Base-by-base conservation (phyloP, 2,329 filamentous ascomycete species). In the Fonsecaea pugnacius region DNA sequence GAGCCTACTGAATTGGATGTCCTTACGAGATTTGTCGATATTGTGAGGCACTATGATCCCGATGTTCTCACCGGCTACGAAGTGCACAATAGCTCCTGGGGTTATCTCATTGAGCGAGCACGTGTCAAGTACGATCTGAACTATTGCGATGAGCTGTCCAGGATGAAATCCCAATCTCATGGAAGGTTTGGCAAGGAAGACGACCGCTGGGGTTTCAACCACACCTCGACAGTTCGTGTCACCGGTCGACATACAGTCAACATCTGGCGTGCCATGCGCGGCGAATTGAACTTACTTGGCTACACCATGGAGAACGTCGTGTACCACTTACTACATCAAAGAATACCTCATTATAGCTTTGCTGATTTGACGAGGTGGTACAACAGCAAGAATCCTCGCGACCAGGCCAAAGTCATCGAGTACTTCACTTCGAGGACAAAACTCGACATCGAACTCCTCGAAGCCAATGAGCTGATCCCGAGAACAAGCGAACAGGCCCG, bases 271-370 rank as follows among this genome's bases (percentile, higher is more conserved):
- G 92, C 93, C 0, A 97, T 99, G 93, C 86, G 92, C 63, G 87
- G 89, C n/a, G 94, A 97, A 77, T 79, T 99, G 32, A 96, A 93
- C 70, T 80, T 99, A 32, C 83, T 96, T 10, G 93, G 97, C 74
- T 98, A 99, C 74, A 96, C 91, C 0, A 90, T 98, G 87, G 95
- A 98, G 76, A 97, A 96, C 72, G 91, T 98, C 3, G 91, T 87
- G 0, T 98, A 96, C 80, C 92, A 98, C 77, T 77, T 98, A 1
- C 83, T 99, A 1, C 92, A 96, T 70, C 87, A 87, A 35, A 87
- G 94, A 2, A 90, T 98, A 56, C 95, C 95, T 5, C 92, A 96
- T 75, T 97, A 96, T 74, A 83, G 89, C 1, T 91, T 91, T 78
- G 83, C 84, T 33, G 89, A 90, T 32, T 79, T 99, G 67, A 96